Conservation (phyloP, 306 rosid genomes). For the Dryas octopetala region DNA sequence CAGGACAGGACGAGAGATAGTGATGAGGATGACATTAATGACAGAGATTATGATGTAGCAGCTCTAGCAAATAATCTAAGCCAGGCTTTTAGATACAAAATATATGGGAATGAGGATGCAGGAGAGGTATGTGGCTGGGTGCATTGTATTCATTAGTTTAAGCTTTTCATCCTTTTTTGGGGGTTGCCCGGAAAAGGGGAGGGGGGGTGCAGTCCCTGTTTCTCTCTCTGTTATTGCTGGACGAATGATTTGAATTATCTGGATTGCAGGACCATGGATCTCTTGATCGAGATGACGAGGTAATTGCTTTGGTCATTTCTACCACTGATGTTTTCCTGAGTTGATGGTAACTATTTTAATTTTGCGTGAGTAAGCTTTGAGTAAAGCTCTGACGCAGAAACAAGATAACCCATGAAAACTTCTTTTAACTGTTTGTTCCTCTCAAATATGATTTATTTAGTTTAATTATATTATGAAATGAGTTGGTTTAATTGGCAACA, state of each 20-base stretch:
- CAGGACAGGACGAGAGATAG: slow-evolving; percentile 97
- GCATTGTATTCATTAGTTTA: background rate
- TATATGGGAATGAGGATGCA: slow-evolving; percentile 88
- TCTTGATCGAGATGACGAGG: slow-evolving; percentile 90
- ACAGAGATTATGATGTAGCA: slow-evolving; percentile 89
- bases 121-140: slow-evolving; percentile 66
- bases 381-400: background rate
- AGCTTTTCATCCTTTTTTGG: background rate
- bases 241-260: slow-evolving; percentile 29
- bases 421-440: background rate
- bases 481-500: slow-evolving; percentile 16
- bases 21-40: slow-evolving; percentile 88
- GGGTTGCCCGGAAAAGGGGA: background rate
- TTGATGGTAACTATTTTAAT: background rate
- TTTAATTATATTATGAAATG: background rate
- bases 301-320: slow-evolving; percentile 31
- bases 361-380: background rate
- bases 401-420: background rate
- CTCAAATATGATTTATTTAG: background rate
- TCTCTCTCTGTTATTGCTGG: slow-evolving; percentile 10
- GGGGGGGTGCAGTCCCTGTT: background rate
- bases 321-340: slow-evolving; percentile 19
- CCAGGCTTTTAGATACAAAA: slow-evolving; percentile 89
- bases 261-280: slow-evolving; percentile 71
- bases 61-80: slow-evolving; percentile 92